These are phyloP conservation scores for Diaporthe velutina DNA, from an alignment of 2,329 filamentous ascomycete species.

Conservation along the genomic window DNA sequence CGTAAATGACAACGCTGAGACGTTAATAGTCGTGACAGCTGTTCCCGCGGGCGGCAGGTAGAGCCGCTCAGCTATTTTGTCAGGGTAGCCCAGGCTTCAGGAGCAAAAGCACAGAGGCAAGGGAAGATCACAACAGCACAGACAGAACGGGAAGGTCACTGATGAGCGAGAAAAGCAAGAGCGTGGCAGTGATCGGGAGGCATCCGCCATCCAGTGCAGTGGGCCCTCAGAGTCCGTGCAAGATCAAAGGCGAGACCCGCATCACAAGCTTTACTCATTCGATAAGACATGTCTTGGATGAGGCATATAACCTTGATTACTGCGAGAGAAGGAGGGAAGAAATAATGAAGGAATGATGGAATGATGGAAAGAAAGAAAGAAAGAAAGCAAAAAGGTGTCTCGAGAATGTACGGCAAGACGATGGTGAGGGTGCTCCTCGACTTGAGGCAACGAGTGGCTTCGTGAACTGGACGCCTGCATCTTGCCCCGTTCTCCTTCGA, in stretches of 20 bases:
- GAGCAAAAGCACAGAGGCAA: slow-evolving; percentile 1
- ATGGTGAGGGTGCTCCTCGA: not conserved
- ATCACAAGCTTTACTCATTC: slow-evolving; percentile 19
- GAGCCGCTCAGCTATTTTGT: not conserved
- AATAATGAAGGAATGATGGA: not conserved
- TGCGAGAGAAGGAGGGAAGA: not conserved
- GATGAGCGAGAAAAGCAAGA: slow-evolving; percentile 22
- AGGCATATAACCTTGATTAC: slow-evolving; percentile 8
- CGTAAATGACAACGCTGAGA: not conserved
- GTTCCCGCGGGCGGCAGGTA: not conserved
- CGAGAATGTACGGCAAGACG: not conserved
- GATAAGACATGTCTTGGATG: slow-evolving; percentile 24
- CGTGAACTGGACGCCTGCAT: not conserved
- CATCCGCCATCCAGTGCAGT: slow-evolving; percentile 5
- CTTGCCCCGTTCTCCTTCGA: not conserved
- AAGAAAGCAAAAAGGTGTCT: not conserved
- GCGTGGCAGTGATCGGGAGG: slow-evolving; percentile 11
- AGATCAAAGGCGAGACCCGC: slow-evolving; percentile 14
- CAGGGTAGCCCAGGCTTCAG: slow-evolving; percentile 5
- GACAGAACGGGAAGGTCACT: slow-evolving; percentile 24
- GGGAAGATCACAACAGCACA: slow-evolving; percentile 2
- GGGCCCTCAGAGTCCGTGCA: slow-evolving; percentile 22
- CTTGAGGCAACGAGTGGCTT: not conserved
- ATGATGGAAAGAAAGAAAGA: no score
- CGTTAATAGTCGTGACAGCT: not conserved